phyloP scores from a whole-genome alignment of 768 basidiomycete species.

The Tulasnella sp. region DNA sequence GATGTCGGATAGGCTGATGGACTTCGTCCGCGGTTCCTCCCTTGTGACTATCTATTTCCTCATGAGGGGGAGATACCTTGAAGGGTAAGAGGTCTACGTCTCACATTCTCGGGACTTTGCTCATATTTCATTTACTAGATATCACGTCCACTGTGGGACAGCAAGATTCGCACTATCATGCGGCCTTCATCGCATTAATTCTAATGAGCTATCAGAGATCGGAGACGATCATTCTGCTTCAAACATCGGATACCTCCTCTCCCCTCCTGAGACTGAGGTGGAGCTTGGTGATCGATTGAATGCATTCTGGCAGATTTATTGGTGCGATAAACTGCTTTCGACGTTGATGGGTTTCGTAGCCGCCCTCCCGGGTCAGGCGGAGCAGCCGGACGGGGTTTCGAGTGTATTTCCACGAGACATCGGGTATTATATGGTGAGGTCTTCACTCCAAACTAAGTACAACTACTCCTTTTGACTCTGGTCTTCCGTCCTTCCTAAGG shows the following conservation, averaged over 20 bases:
- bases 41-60: slow-evolving; percentile 4
- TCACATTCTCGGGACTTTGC: background rate
- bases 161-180: slow-evolving; percentile 65
- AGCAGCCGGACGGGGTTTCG: background rate
- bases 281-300: slow-evolving; percentile 7
- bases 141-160: slow-evolving; percentile 48
- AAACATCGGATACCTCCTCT: background rate
- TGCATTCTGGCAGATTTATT: slow-evolving; percentile 15
- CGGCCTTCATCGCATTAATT: slow-evolving; percentile 38
- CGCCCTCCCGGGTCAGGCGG: background rate
- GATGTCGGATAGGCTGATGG: slow-evolving; percentile 11
- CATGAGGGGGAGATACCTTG: slow-evolving; percentile 10
- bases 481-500: background rate
- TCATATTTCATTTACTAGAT: background rate
- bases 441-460: background rate
- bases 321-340: background rate
- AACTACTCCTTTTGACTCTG: background rate
- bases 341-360: background rate
- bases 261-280: background rate
- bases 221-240: background rate
- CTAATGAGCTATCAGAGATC: background rate
- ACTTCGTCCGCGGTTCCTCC: slow-evolving; percentile 4
- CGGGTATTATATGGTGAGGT: background rate
- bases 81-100: background rate
- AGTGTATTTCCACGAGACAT: background rate